phyloP scores from a whole-genome alignment of 2,329 filamentous ascomycete genomes.

The Didymella glomerata region DNA sequence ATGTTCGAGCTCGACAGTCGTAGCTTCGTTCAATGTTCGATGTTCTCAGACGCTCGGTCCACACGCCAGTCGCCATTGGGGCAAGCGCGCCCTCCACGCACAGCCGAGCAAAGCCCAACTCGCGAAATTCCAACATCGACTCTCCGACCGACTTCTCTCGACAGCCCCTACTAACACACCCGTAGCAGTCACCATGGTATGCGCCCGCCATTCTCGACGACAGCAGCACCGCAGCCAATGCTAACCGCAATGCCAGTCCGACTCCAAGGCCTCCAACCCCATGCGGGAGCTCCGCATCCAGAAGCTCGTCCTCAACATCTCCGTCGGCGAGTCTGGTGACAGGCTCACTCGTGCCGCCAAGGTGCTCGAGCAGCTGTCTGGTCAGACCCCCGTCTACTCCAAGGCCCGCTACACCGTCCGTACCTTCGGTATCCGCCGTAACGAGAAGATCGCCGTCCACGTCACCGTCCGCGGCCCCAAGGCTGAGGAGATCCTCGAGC shows the following conservation, averaged over 20 bases:
- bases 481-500: conserved; percentile 99
- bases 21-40: background rate
- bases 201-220: conserved; percentile 17
- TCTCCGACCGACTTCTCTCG: conserved; percentile 36
- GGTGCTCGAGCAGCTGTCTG: conserved; percentile 98
- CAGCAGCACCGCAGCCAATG: conserved; percentile 21
- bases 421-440: conserved; percentile 99
- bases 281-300: conserved; percentile 99
- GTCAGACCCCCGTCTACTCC: conserved; percentile 99
- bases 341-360: conserved; percentile 99
- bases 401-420: conserved; percentile 99
- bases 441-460: conserved; percentile 97
- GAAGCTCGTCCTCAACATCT: conserved; percentile 99
- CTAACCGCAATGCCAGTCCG: conserved; percentile 46
- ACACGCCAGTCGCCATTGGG: conserved; percentile 12
- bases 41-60: background rate
- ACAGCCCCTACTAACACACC: conserved; percentile 46
- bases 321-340: conserved; percentile 99
- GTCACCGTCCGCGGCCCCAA: conserved; percentile 99
- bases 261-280: conserved; percentile 85
- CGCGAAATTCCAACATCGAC: conserved; percentile 4
- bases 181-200: conserved; percentile 53
- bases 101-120: conserved; percentile 37
- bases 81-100: conserved; percentile 27
- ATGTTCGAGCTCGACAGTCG: conserved; percentile 30